phyloP scores from a whole-genome alignment of 2,329 filamentous ascomycete genomes.

The Talaromyces sp. region DNA sequence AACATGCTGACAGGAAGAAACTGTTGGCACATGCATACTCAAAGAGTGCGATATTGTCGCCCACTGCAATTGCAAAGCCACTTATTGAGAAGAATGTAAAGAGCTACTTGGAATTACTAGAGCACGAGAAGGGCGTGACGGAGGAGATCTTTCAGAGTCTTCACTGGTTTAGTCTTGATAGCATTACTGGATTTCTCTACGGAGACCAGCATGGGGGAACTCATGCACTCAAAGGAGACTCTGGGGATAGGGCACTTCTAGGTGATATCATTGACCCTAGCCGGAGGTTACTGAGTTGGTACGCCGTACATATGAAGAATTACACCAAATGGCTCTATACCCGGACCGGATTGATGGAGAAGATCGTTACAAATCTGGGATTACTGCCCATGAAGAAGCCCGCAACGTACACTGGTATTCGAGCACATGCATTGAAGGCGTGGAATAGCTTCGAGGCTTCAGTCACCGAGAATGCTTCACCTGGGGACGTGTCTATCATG shows the following conservation, averaged over 20 bases:
- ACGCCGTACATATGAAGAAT: conserved; percentile 44
- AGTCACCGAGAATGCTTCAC: conserved; percentile 8
- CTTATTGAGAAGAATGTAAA: conserved; percentile 42
- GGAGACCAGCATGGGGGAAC: conserved; percentile 45
- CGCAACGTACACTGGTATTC: conserved; percentile 51
- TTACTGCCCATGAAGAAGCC: conserved; percentile 52
- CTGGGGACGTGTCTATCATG: conserved; percentile 32
- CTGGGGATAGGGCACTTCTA: conserved; percentile 39
- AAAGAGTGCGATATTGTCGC: conserved; percentile 45
- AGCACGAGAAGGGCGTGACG: conserved; percentile 30
- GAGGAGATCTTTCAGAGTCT: conserved; percentile 49
- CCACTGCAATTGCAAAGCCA: conserved; percentile 23
- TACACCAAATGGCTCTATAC: conserved; percentile 51
- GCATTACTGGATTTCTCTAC: conserved; percentile 53
- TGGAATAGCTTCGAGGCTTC: conserved; percentile 30
- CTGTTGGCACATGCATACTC: conserved; percentile 52
- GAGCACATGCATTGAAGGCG: conserved; percentile 40
- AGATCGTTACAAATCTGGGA: conserved; percentile 29
- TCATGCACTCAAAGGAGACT: conserved; percentile 38
- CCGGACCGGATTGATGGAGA: conserved; percentile 37
- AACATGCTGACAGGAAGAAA: conserved; percentile 53
- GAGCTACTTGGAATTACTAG: conserved; percentile 42
- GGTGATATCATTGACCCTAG: conserved; percentile 49
- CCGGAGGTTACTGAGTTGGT: conserved; percentile 49
- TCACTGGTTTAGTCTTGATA: conserved; percentile 54